These are phyloP conservation scores for Secale cereale DNA, from an alignment of 176 grass and related monocot species.

Conservation along the genomic window DNA sequence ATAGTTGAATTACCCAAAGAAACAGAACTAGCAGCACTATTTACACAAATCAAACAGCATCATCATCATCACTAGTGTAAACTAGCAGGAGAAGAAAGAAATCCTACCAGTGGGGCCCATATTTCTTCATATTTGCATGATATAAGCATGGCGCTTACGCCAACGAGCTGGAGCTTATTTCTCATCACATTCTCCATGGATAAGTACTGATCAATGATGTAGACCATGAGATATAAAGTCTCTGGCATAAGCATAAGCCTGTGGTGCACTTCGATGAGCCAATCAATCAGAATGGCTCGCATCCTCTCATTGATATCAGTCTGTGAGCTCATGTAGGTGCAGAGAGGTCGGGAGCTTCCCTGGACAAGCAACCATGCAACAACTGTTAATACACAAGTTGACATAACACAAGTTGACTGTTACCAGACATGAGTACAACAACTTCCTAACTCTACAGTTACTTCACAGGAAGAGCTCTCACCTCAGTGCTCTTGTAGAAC, in stretches of 20 bases:
- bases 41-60: background rate
- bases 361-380: constrained; percentile 31
- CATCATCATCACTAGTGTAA: background rate
- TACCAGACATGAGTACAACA: background rate
- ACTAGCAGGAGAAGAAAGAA: background rate
- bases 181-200: constrained; percentile 36
- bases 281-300: constrained; percentile 70
- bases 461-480: constrained; percentile 25
- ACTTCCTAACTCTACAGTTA: background rate
- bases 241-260: constrained; percentile 70
- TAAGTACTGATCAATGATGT: constrained; percentile 73
- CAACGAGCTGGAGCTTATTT: constrained; percentile 79
- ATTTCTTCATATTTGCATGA: constrained; percentile 88
- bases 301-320: constrained; percentile 55
- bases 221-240: constrained; percentile 72
- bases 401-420: constrained; percentile 4
- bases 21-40: constrained; percentile 11
- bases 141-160: constrained; percentile 76
- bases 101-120: constrained; percentile 62
- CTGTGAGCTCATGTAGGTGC: constrained; percentile 59
- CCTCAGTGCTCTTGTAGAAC: constrained; percentile 73
- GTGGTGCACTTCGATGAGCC: constrained; percentile 72
- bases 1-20: background rate
- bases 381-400: constrained; percentile 1
- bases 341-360: constrained; percentile 40